Evolutionary conservation across 1,139 yeast genomes (phyloP).

Genomic region (Scheffersomyces lignicola): DNA sequence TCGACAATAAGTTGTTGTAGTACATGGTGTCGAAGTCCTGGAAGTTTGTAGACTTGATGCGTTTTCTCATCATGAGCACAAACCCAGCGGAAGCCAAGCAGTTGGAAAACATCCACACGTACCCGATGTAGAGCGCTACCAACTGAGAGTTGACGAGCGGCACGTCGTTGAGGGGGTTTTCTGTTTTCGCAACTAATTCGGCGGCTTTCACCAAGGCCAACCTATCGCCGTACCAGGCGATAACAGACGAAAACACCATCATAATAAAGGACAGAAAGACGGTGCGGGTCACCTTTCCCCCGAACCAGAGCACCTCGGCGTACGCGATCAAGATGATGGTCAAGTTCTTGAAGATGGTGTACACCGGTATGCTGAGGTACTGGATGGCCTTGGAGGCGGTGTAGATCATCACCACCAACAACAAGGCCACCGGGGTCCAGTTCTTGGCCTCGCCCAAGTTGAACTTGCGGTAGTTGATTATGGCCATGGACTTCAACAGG

Average conservation of each 20-base stretch:
- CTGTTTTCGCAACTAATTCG: too few relatives aligned
- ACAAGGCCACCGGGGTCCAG: constrained; percentile 90
- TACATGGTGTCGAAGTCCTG: constrained; percentile 98
- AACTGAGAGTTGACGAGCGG: constrained; percentile 40
- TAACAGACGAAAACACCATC: constrained; percentile 91
- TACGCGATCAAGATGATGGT: constrained; percentile 96
- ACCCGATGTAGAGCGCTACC: constrained; percentile 69
- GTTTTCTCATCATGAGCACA: constrained; percentile 92
- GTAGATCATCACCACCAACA: constrained; percentile 91
- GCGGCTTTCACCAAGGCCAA: too few relatives aligned
- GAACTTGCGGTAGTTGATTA: constrained; percentile 84
- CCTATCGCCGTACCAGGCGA: constrained; percentile 95
- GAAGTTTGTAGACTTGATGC: constrained; percentile 95
- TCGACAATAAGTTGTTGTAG: constrained; percentile 89
- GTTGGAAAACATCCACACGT: constrained; percentile 95
- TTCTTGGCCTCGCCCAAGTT: constrained; percentile 87
- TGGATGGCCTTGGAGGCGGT: constrained; percentile 95
- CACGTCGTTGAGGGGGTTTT: constrained; percentile 36
- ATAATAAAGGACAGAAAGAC: constrained; percentile 82
- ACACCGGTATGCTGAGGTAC: constrained; percentile 88
- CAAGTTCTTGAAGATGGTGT: constrained; percentile 95
- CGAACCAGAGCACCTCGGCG: constrained; percentile 97
- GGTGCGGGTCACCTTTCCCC: constrained; percentile 89
- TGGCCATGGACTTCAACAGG: constrained; percentile 66
- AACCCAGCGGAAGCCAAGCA: constrained; percentile 93